Evolutionary conservation across 768 basidiomycete genomes (phyloP).

Genomic region (Inosperma sp.): DNA sequence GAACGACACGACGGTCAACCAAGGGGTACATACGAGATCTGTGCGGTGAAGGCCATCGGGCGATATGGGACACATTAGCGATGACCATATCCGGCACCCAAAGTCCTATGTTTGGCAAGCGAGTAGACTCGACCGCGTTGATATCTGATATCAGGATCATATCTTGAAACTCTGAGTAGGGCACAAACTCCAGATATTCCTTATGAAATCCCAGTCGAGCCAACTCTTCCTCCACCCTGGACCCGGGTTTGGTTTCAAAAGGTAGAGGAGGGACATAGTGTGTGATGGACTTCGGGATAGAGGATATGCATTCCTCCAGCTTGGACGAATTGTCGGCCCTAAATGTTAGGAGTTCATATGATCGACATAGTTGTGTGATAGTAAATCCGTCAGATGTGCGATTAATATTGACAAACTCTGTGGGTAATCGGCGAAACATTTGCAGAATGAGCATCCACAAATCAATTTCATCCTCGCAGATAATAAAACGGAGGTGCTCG

Average conservation of each 20-base stretch:
- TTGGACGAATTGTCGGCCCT: constrained; percentile 1
- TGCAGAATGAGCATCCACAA: constrained; percentile 1
- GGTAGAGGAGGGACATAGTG: neutral
- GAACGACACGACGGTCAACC: constrained; percentile 1
- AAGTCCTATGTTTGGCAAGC: neutral
- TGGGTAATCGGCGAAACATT: neutral
- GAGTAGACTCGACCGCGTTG: neutral
- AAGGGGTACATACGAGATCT: constrained; percentile 1
- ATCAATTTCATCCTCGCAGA: constrained; percentile 2
- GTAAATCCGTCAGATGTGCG: neutral
- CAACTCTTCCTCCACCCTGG: neutral
- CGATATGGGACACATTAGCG: neutral
- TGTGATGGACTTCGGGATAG: neutral
- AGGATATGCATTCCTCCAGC: neutral
- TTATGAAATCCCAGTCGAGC: constrained; percentile 1
- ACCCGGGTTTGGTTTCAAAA: neutral
- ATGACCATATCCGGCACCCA: constrained; percentile 1
- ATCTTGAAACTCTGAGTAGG: constrained; percentile 1
- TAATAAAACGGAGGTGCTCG: neutral
- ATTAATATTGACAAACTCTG: neutral
- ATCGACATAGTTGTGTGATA: constrained; percentile 2
- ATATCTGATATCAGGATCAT: neutral
- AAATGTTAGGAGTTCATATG: neutral
- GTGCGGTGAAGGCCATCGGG: neutral
- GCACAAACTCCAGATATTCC: constrained; percentile 1